Percentiles rank a stretch among this genome's conserved stretches.
Evolutionary conservation across 768 basidiomycete genomes (phyloP).

Genomic region (Lyophyllum shimeji): DNA sequence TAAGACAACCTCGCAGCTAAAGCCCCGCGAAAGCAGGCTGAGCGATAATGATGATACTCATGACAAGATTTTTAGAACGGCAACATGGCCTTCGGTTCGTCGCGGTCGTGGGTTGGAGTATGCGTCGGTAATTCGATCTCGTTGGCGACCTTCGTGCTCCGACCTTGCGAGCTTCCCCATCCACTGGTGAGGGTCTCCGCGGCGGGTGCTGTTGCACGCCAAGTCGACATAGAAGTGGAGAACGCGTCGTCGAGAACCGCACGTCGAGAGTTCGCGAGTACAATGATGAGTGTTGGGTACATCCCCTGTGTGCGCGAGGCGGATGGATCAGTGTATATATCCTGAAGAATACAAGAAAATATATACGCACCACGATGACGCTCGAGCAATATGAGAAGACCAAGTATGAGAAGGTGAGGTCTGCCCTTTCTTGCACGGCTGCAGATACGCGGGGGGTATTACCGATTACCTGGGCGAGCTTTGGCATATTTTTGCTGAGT

Average conservation of each 20-base stretch:
- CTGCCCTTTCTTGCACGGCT: neutral
- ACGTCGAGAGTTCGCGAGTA: constrained; percentile 7
- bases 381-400: constrained; percentile 8
- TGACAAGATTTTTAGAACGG: neutral
- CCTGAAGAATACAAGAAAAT: neutral
- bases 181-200: neutral
- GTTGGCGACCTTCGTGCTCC: neutral
- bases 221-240: neutral
- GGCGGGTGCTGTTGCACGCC: neutral
- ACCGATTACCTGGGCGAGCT: constrained; percentile 10
- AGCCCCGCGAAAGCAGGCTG: neutral
- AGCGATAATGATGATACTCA: neutral
- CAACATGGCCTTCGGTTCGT: neutral
- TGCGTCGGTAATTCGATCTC: neutral
- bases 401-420: constrained; percentile 6
- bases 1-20: no score
- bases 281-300: constrained; percentile 9
- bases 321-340: neutral
- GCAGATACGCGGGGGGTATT: constrained; percentile 3
- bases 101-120: neutral
- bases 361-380: constrained; percentile 7
- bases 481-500: neutral
- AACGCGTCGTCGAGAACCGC: neutral
- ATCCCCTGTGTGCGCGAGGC: neutral
- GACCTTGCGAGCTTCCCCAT: neutral